A percentile compares a stretch with the other conserved stretches of the same genome.
Conservation (phyloP, 129 eudicot species). For the Flaveria sonorensis region DNA sequence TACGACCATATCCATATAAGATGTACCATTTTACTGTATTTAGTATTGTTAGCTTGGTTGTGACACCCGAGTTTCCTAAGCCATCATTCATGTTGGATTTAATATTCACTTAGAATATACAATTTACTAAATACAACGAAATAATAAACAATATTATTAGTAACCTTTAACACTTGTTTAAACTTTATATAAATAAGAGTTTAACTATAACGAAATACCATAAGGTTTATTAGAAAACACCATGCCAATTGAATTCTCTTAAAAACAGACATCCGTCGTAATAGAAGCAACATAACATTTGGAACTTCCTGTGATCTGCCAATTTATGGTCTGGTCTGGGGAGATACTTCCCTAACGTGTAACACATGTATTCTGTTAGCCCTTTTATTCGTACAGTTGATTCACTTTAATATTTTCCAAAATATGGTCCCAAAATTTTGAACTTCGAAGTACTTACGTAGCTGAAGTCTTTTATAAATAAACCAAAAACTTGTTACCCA, state of each 20-base stretch:
- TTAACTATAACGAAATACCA: neutral
- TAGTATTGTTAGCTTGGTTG: neutral
- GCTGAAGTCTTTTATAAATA: neutral
- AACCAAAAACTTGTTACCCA: neutral
- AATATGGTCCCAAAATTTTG: too few relatives aligned
- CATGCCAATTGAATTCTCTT: neutral
- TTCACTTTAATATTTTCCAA: too few relatives aligned
- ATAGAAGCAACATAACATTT: neutral
- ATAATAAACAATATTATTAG: neutral
- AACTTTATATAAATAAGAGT: neutral
- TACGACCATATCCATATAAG: slow-evolving; percentile 4
- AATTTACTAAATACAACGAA: neutral
- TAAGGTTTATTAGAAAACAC: neutral
- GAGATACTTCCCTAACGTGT: too few relatives aligned
- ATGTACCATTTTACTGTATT: neutral
- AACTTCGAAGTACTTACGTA: neutral
- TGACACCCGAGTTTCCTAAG: neutral
- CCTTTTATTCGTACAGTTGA: too few relatives aligned
- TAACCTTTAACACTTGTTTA: neutral
- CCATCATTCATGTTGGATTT: neutral
- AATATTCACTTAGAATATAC: neutral
- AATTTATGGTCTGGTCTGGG: too few relatives aligned
- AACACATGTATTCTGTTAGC: too few relatives aligned
- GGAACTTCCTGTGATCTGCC: too few relatives aligned
- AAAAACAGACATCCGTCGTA: neutral